Percentiles rank a stretch among this genome's conserved stretches.
Evolutionary conservation across 2,329 filamentous ascomycete genomes (phyloP).

Genomic region (Monascus ruber): DNA sequence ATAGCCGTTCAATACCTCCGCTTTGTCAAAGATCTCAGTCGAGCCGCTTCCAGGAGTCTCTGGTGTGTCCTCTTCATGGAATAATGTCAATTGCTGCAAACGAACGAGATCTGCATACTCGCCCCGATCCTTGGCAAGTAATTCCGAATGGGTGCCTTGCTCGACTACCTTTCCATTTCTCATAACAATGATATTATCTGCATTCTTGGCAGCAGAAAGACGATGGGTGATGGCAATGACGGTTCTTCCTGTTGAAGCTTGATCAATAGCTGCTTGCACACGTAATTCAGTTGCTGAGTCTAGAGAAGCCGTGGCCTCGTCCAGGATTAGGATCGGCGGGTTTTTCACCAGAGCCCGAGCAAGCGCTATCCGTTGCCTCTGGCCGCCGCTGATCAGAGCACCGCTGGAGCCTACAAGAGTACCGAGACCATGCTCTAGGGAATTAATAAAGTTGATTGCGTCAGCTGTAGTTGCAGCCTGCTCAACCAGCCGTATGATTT

Average conservation of each 20-base stretch:
- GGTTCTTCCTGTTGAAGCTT: constrained; percentile 69
- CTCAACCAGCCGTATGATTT: constrained; percentile 18
- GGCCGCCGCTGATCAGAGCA: constrained; percentile 76
- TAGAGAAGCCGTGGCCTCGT: constrained; percentile 80
- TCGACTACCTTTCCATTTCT: constrained; percentile 66
- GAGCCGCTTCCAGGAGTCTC: constrained; percentile 1
- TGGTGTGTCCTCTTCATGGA: constrained; percentile 17
- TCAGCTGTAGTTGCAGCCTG: constrained; percentile 18
- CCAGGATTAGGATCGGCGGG: constrained; percentile 74
- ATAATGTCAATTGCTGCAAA: constrained; percentile 61
- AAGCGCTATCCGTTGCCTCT: constrained; percentile 88
- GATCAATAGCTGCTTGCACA: constrained; percentile 81
- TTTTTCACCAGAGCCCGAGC: constrained; percentile 75
- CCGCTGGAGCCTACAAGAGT: constrained; percentile 68
- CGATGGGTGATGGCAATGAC: constrained; percentile 89
- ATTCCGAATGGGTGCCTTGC: constrained; percentile 69
- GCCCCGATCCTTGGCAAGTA: constrained; percentile 50
- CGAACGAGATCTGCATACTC: constrained; percentile 75
- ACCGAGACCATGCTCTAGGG: constrained; percentile 13
- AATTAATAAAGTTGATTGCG: constrained; percentile 17
- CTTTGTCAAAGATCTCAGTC: not conserved
- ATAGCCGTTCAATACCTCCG: not conserved
- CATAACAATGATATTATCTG: constrained; percentile 91
- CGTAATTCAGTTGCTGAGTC: constrained; percentile 85
- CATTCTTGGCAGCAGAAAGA: constrained; percentile 77